Conservation (phyloP, 257 asterid genomes). For the Galeopsis tetrahit region DNA sequence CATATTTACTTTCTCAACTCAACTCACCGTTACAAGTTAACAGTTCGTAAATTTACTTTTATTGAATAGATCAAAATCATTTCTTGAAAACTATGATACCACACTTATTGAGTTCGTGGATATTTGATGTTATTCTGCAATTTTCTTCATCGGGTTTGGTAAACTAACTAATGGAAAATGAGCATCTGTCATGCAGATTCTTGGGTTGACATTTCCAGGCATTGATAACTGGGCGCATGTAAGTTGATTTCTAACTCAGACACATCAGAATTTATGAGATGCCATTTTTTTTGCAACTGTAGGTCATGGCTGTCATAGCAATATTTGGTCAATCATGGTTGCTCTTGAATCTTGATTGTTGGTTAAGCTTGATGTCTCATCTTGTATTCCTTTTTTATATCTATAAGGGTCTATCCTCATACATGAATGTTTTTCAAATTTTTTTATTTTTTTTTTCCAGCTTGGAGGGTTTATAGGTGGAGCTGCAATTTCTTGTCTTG, state of each 20-base stretch:
- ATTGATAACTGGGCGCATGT: slow-evolving; percentile 88
- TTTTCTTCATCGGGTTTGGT: background rate
- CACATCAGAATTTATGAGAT: background rate
- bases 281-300: background rate
- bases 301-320: no score
- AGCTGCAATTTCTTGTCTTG: slow-evolving; percentile 65
- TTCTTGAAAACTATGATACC: background rate
- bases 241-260: slow-evolving; percentile 40
- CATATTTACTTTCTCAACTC: background rate
- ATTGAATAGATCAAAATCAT: background rate
- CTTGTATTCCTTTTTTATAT: background rate
- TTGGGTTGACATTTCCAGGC: slow-evolving; percentile 59
- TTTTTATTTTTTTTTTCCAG: slow-evolving; percentile 34
- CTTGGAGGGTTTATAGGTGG: slow-evolving; percentile 80
- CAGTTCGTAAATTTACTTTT: background rate
- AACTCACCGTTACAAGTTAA: background rate
- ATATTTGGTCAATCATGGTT: no score
- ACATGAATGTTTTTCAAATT: background rate
- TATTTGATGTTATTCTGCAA: slow-evolving; percentile 13
- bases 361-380: background rate
- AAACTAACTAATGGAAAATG: slow-evolving; percentile 26
- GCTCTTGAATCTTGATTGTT: background rate
- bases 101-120: background rate
- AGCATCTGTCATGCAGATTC: slow-evolving; percentile 47
- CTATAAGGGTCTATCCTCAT: background rate